These are phyloP conservation scores for Fusarium robinianum DNA, from an alignment of 2,329 filamentous ascomycete species.

Conservation along the genomic window DNA sequence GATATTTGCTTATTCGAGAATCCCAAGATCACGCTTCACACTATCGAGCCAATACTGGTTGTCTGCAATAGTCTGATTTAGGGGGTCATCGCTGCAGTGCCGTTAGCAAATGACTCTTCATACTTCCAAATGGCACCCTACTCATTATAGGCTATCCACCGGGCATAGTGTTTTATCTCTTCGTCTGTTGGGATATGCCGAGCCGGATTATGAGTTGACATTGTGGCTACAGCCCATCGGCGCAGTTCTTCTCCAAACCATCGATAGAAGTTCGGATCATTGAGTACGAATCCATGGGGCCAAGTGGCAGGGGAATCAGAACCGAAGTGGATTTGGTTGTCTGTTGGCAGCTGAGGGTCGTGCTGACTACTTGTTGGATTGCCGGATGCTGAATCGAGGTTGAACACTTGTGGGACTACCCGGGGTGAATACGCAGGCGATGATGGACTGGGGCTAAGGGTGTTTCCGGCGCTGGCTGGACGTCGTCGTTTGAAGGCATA, in stretches of 20 bases:
- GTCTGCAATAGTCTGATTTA: slow-evolving; percentile 6
- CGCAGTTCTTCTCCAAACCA: slow-evolving; percentile 27
- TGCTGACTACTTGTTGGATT: no score
- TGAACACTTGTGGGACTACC: no score
- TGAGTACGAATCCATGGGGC: slow-evolving; percentile 24
- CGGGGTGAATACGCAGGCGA: no score
- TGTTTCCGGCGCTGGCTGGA: no score
- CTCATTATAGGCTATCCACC: slow-evolving; percentile 40
- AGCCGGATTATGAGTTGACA: slow-evolving; percentile 39
- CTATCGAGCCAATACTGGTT: slow-evolving; percentile 6
- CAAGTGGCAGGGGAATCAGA: slow-evolving; percentile 3
- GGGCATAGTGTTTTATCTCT: slow-evolving; percentile 42
- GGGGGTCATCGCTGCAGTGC: neutral
- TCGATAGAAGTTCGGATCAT: slow-evolving; percentile 30
- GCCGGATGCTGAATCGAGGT: no score
- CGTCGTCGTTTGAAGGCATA: no score
- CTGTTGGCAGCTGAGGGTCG: neutral
- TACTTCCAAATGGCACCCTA: no score
- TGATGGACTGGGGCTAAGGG: no score
- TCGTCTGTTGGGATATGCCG: slow-evolving; percentile 42
- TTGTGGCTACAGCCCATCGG: slow-evolving; percentile 35
- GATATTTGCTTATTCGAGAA: no score
- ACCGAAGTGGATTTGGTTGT: slow-evolving; percentile 1
- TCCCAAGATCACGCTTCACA: slow-evolving; percentile 2
- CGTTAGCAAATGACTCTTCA: no score